phyloP scores from a whole-genome alignment of 225 moss, liverwort and hornwort genomes.

The Anthoceros angustus region DNA sequence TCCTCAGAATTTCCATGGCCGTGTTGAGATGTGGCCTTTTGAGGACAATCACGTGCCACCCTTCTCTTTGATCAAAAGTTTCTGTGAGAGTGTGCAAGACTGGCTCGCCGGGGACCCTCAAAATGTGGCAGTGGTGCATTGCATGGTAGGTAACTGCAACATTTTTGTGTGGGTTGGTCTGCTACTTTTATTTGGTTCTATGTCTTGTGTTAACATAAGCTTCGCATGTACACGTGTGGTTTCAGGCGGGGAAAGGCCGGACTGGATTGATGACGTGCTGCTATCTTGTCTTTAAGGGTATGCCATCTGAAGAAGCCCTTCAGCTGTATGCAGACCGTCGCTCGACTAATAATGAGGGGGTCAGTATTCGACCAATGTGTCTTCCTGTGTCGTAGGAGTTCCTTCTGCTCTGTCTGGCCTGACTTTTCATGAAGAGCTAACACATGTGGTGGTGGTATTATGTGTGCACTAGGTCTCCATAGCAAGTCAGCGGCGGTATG shows the following conservation, averaged over 20 bases:
- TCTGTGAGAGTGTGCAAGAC: conserved; percentile 40
- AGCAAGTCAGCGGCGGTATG: conserved; percentile 43
- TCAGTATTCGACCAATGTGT: conserved; percentile 3
- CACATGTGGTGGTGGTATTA: not conserved
- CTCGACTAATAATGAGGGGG: conserved; percentile 43
- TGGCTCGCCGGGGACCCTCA: conserved; percentile 29
- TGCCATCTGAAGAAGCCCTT: conserved; percentile 33
- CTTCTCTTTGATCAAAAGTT: conserved; percentile 25
- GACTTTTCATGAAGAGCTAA: not conserved
- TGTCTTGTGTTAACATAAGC: not conserved
- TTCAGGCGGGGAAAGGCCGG: conserved; percentile 46
- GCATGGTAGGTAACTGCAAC: conserved; percentile 16
- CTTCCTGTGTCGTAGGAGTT: not conserved
- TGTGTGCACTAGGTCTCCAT: conserved; percentile 26
- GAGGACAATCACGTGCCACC: conserved; percentile 53
- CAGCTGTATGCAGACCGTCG: conserved; percentile 33
- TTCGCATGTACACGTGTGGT: conserved; percentile 1
- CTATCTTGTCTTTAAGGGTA: conserved; percentile 37
- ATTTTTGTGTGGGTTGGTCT: too few species aligned
- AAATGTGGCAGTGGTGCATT: conserved; percentile 43
- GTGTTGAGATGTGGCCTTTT: conserved; percentile 33
- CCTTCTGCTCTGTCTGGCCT: not conserved
- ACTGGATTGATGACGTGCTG: conserved; percentile 49
- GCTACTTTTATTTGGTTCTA: not conserved
- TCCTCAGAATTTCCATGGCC: conserved; percentile 31